Percentiles rank a stretch among this genome's conserved stretches.
These are phyloP conservation scores for Stemphylium lycopersici DNA, from an alignment of 2,329 filamentous ascomycete species.

Conservation along the genomic window DNA sequence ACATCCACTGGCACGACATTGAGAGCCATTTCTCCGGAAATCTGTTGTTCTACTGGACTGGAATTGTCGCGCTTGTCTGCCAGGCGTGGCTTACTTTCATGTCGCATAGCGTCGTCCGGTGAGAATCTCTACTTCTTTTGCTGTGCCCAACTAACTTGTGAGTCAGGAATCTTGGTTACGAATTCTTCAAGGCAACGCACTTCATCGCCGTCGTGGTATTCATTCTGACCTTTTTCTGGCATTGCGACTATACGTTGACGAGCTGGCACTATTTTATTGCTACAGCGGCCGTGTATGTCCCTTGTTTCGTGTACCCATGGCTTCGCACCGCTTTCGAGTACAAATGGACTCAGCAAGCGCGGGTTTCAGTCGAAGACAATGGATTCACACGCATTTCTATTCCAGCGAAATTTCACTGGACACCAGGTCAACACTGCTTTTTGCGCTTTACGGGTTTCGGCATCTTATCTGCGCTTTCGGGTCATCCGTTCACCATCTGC, in stretches of 20 bases:
- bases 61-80: constrained; percentile 59
- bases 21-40: constrained; percentile 53
- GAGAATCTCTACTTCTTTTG: constrained; percentile 9
- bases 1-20: constrained; percentile 58
- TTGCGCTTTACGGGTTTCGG: constrained; percentile 58
- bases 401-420: constrained; percentile 52
- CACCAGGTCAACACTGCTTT: constrained; percentile 62
- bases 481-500: constrained; percentile 64
- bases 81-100: constrained; percentile 63
- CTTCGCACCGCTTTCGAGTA: constrained; percentile 58
- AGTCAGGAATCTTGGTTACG: constrained; percentile 60
- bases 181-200: constrained; percentile 67
- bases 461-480: constrained; percentile 50
- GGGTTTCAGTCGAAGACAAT: constrained; percentile 38
- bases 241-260: constrained; percentile 57
- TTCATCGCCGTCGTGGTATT: constrained; percentile 61
- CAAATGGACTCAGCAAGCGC: constrained; percentile 55
- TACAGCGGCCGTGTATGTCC: constrained; percentile 58
- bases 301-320: constrained; percentile 55
- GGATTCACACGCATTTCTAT: constrained; percentile 29
- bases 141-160: neutral
- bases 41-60: constrained; percentile 60
- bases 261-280: constrained; percentile 66
- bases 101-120: constrained; percentile 60
- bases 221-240: constrained; percentile 65